Conservation (phyloP, 768 basidiomycete genomes). For the Russula vinacea region DNA sequence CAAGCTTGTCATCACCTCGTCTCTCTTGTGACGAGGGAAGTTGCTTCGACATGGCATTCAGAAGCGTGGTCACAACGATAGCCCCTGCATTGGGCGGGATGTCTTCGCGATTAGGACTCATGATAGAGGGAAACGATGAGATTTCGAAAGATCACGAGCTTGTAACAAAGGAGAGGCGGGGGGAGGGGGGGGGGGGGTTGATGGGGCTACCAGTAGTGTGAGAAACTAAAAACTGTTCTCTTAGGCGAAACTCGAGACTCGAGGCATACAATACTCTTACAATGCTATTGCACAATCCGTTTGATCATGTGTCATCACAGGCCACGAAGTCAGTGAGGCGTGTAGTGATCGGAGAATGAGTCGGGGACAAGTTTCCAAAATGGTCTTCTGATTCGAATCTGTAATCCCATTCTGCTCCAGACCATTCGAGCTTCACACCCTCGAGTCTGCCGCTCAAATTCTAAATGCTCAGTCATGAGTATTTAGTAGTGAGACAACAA, state of each 20-base stretch:
- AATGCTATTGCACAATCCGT: too few species aligned
- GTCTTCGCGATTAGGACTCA: neutral
- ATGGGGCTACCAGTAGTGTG: neutral
- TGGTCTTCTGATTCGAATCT: too few species aligned
- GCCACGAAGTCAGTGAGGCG: too few species aligned
- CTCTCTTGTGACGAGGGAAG: slow-evolving; percentile 1
- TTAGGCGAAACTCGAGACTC: neutral
- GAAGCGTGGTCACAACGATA: neutral
- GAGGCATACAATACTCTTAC: too few species aligned
- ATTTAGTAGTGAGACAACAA: neutral
- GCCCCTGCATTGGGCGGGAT: neutral
- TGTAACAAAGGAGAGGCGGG: neutral
- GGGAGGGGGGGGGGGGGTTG: neutral
- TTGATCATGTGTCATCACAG: too few species aligned
- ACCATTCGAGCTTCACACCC: too few species aligned
- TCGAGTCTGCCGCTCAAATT: too few species aligned
- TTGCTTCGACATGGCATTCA: neutral
- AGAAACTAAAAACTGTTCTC: neutral
- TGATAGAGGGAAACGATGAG: neutral
- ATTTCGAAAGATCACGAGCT: neutral
- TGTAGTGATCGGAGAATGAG: too few species aligned
- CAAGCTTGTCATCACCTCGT: slow-evolving; percentile 8
- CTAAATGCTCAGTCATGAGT: neutral
- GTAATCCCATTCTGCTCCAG: too few species aligned
- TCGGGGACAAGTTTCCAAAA: too few species aligned